Conservation (phyloP, 805 yeast species). For the Candida michaelii region DNA sequence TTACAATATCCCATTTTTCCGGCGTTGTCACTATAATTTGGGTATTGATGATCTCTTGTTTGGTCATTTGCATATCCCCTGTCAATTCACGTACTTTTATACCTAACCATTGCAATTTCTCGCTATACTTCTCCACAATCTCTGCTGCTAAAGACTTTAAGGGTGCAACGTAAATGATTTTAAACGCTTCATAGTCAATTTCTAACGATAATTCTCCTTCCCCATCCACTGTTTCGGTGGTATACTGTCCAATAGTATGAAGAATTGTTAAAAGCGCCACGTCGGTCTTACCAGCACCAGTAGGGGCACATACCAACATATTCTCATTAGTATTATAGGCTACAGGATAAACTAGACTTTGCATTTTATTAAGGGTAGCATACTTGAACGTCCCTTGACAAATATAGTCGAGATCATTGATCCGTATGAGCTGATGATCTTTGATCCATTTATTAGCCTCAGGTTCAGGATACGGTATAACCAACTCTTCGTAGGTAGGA, state of each 20-base stretch:
- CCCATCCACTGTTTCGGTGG: conserved; percentile 49
- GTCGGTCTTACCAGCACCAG: conserved; percentile 98
- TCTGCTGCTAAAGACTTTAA: conserved; percentile 95
- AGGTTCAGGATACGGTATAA: conserved; percentile 72
- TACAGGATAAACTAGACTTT: conserved; percentile 85
- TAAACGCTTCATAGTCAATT: conserved; percentile 80
- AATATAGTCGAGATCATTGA: conserved; percentile 66
- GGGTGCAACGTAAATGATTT: conserved; percentile 90
- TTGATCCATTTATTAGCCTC: conserved; percentile 40
- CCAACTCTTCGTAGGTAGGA: conserved; percentile 73
- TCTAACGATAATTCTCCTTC: conserved; percentile 51
- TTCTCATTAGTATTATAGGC: conserved; percentile 93
- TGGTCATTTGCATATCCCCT: conserved; percentile 82
- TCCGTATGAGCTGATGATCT: conserved; percentile 50
- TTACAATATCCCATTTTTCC: conserved; percentile 98
- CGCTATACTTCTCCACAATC: conserved; percentile 84
- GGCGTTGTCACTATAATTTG: conserved; percentile 92
- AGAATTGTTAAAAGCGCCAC: conserved; percentile 81
- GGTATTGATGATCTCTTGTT: conserved; percentile 71
- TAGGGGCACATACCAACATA: conserved; percentile 95
- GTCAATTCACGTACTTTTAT: conserved; percentile 85
- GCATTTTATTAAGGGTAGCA: conserved; percentile 78
- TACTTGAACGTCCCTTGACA: conserved; percentile 89
- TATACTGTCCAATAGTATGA: conserved; percentile 73
- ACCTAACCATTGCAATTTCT: conserved; percentile 80